Base-by-base conservation (phyloP, 495 filamentous ascomycete species). In the Letharia lupina region DNA sequence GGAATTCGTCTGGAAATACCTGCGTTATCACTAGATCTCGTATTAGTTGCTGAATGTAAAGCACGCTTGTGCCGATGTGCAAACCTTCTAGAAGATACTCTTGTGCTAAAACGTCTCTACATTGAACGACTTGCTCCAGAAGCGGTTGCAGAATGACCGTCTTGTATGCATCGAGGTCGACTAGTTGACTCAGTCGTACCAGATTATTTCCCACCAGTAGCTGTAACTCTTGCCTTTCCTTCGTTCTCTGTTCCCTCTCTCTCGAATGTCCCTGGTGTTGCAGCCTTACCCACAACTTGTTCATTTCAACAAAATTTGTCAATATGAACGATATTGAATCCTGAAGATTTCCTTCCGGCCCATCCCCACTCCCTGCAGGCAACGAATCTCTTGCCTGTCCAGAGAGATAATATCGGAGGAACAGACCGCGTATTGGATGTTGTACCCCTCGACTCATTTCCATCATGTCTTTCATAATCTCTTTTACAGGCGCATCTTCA, bases 381-480 rank as follows among this genome's bases (percentile, higher is more conserved):
- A 97, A 81, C 73, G 84, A 87, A 76, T 98, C 93, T 65, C 93
- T 82, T 12, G 93, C 94, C 79, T 98, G 93, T 23, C 93, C 93
- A 41, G 90, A 91, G 41, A 98, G 84, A 71, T 96, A 98, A 77
- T 98, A 98, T 74, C 94, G 85, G 68, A 98, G 78, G 75, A 98
- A 98, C 48, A 98, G 79, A 4, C 94, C 94, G 59, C 94, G 89
- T 60, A 96, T 90, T 3, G 94, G 94, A 73, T 98, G 95, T 73
- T 98, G 94, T 40, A 98, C 91, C 59, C 94, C 94, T 68, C 94
- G 85, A 76, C 91, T 96, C 94, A 98, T 98, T 78, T 98, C 94
- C 94, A 98, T 98, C 94, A 98, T 98, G 74, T 98, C 94, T 77
- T 98, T 98, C 94, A 98, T 98, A 64, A 98, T 92, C 79, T 98